These are phyloP conservation scores for Osmanthus fragrans DNA, from an alignment of 257 asterid genomes.

Conservation along the genomic window DNA sequence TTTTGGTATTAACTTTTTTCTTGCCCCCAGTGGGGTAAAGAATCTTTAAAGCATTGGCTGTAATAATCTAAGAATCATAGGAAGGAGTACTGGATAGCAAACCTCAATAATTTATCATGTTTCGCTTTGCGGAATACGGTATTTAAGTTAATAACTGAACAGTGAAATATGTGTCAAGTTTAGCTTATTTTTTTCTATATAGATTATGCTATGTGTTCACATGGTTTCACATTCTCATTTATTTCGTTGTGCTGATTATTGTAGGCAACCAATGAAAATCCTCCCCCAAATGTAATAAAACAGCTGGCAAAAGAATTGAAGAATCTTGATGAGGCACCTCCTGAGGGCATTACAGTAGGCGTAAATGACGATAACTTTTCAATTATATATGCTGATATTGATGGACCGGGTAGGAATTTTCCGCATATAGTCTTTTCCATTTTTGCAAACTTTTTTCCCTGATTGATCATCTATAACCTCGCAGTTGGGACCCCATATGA, in stretches of 20 bases:
- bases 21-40: background rate
- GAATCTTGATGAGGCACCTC: constrained; percentile 92
- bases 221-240: constrained; percentile 8
- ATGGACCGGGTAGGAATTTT: constrained; percentile 79
- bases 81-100: background rate
- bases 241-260: constrained; percentile 4
- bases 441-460: background rate
- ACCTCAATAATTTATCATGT: background rate
- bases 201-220: background rate
- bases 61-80: background rate
- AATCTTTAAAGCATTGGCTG: background rate
- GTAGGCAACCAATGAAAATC: constrained; percentile 90
- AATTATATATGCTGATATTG: constrained; percentile 81
- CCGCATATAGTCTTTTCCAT: background rate
- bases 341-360: constrained; percentile 95
- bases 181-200: background rate
- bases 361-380: constrained; percentile 91
- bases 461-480: constrained; percentile 28
- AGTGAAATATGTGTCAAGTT: background rate
- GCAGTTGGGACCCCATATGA: constrained; percentile 65
- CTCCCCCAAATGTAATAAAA: constrained; percentile 89
- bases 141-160: background rate
- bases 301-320: constrained; percentile 91
- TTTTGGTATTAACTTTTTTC: background rate
- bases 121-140: background rate